Conservation (phyloP, 177 flowering plant genomes). For the Vitis hybrid region DNA sequence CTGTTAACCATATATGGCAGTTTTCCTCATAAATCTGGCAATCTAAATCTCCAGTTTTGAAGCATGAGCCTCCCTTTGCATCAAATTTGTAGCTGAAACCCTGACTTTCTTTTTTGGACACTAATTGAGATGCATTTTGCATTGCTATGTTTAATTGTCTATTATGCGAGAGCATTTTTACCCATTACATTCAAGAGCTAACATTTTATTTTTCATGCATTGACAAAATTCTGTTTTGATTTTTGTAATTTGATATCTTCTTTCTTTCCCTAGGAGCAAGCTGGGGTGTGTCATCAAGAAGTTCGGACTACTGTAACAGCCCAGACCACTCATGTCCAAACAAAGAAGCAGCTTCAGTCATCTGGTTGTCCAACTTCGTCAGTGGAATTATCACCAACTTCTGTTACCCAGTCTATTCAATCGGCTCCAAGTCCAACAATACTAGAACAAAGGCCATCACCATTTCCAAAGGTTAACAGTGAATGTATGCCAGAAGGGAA, state of each 20-base stretch:
- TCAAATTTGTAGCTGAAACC: not conserved
- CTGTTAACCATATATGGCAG: too few species aligned
- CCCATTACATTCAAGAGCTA: not conserved
- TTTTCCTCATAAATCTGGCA: too few species aligned
- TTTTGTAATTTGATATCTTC: not conserved
- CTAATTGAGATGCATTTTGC: not conserved
- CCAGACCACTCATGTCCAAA: constrained; percentile 35
- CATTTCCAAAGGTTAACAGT: constrained; percentile 15
- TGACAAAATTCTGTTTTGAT: constrained; percentile 2
- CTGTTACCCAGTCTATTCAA: constrained; percentile 39
- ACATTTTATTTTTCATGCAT: not conserved
- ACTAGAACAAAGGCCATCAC: constrained; percentile 26
- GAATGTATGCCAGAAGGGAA: constrained; percentile 21
- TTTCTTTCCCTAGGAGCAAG: constrained; percentile 32
- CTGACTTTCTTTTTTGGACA: not conserved
- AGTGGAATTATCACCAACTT: constrained; percentile 42
- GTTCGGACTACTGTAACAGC: constrained; percentile 25
- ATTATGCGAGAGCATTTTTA: not conserved
- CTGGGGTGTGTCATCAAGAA: constrained; percentile 35
- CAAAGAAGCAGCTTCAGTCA: constrained; percentile 23
- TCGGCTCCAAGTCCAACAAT: constrained; percentile 32
- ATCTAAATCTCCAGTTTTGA: not conserved
- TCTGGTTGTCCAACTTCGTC: constrained; percentile 26
- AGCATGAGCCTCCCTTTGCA: not conserved
- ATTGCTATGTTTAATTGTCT: not conserved